Evolutionary conservation across 805 yeast species (phyloP).

Genomic region (Lachancea mirantina): DNA sequence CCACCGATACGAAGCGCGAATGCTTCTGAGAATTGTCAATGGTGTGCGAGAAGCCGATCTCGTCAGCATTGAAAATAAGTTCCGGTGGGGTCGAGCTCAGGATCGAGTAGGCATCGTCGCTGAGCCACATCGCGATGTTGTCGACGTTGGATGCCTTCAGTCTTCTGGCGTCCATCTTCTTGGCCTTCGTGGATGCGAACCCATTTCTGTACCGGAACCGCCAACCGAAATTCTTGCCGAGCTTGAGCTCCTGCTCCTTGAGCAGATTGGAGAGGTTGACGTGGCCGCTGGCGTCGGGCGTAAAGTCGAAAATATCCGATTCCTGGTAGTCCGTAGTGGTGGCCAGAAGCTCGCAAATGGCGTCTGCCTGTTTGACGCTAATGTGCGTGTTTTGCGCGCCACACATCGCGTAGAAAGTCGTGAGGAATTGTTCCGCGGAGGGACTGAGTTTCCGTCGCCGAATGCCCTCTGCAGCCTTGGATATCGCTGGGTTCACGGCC

Average conservation of each 20-base stretch:
- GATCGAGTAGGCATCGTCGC: conserved; percentile 6
- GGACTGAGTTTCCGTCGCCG: conserved; percentile 6
- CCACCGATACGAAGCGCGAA: conserved; percentile 6
- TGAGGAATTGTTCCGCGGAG: conserved; percentile 7
- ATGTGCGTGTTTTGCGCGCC: conserved; percentile 6
- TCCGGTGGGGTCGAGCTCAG: conserved; percentile 6
- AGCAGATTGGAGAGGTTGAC: conserved; percentile 3
- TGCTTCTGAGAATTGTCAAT: conserved; percentile 3
- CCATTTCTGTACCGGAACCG: conserved; percentile 7
- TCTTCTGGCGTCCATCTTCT: conserved; percentile 6
- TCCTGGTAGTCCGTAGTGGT: conserved; percentile 5
- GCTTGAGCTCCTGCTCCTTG: conserved; percentile 3
- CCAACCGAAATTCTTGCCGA: conserved; percentile 8
- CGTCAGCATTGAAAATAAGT: conserved; percentile 8
- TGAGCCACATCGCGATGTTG: conserved; percentile 9
- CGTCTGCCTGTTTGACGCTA: conserved; percentile 8
- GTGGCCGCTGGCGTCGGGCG: conserved; percentile 1
- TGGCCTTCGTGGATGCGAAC: conserved; percentile 6
- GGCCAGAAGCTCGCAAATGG: conserved; percentile 8
- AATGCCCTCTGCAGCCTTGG: conserved; percentile 6
- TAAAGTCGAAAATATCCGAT: neutral
- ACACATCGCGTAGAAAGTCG: conserved; percentile 7
- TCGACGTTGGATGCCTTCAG: conserved; percentile 8
- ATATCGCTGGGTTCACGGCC: conserved; percentile 5
- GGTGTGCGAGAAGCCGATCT: conserved; percentile 8